Conservation (phyloP, 208 protist genomes). For the Crithidia fasciculata region DNA sequence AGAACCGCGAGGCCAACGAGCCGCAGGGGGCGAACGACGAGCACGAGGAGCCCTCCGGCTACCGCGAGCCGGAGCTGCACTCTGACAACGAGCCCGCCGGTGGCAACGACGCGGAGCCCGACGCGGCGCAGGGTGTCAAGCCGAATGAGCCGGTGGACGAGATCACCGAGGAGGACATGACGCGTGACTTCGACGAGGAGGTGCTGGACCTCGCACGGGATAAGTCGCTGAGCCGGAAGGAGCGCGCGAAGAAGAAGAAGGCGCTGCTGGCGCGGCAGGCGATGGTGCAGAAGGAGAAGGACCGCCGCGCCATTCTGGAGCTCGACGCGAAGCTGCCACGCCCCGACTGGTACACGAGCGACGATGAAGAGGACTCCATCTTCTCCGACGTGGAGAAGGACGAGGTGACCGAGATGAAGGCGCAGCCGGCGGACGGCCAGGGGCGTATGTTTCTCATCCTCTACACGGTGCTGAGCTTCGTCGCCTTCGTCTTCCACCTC, state of each 20-base stretch:
- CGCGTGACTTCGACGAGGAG: slow-evolving; percentile 33
- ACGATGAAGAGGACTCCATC: slow-evolving; percentile 38
- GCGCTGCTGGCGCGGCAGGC: slow-evolving; percentile 24
- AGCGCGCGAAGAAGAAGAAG: slow-evolving; percentile 30
- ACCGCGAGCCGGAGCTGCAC: slow-evolving; percentile 8
- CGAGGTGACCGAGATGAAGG: slow-evolving; percentile 39
- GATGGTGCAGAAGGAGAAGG: slow-evolving; percentile 31
- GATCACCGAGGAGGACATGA: slow-evolving; percentile 32
- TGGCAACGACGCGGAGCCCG: neutral
- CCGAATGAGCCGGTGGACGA: slow-evolving; percentile 14
- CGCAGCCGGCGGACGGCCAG: slow-evolving; percentile 31
- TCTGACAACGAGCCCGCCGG: slow-evolving; percentile 6
- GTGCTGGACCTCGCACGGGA: slow-evolving; percentile 23
- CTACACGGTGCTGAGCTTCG: slow-evolving; percentile 34
- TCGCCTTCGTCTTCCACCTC: slow-evolving; percentile 50
- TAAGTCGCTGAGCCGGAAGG: slow-evolving; percentile 22
- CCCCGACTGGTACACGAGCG: slow-evolving; percentile 58
- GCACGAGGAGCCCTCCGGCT: slow-evolving; percentile 5
- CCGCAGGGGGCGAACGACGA: slow-evolving; percentile 15
- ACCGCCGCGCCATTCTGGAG: slow-evolving; percentile 35
- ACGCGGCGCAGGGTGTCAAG: neutral
- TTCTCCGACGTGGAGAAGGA: slow-evolving; percentile 21
- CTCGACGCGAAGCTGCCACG: slow-evolving; percentile 49
- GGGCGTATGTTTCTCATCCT: slow-evolving; percentile 24
- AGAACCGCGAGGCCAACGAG: slow-evolving; percentile 9